Evolutionary conservation across 495 filamentous ascomycete species (phyloP), one percentile per base, ranked within the genome.

Genomic region (Trichoderma orchidacearum): DNA sequence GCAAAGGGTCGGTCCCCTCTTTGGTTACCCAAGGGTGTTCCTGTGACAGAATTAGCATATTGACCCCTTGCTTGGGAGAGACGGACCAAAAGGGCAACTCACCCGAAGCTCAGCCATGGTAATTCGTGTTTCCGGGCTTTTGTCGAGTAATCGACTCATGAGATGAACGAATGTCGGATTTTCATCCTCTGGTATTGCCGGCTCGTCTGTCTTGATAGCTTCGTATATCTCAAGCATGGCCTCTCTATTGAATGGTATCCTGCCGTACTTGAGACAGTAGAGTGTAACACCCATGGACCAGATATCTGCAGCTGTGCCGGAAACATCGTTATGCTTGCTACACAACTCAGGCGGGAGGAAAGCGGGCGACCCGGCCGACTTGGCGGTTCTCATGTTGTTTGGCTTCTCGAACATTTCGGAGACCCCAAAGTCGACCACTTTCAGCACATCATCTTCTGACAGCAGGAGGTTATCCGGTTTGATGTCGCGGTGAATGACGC

Each of bases 261-360:
- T 75, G 13, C 93, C 93, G 67, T 93, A 98, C 38, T 87, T 79
- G 21, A 98, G 76, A 66, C 93, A 98, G 65, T 95, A 97, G 12
- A 98, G 71, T 1, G 91, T 92, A 2, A 96, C 85, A 7, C 93
- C 93, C 94, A 98, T 98, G 0, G 94, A 95, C 93, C 93, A 98
- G 29, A 97, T 86, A 71, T 98, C 93, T 6, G 90, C 89, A 3
- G 93, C 90, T 63, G 80, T 88, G 23, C 93, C 93, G 3, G 85
- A 88, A 1, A 97, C 84, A 61, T 90, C 83, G 11, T 92, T 92
- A 66, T 96, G 93, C 56, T 81, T 91, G 7, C 82, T 84, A 63
- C 93, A 98, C 25, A 98, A 68, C 69, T 98, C 93, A 2, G 93
- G 93, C 0, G 93, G 90, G 32, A 97, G 77, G 66, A 98, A 98